Conservation (phyloP, 352 stramenopile species). For the Halophytophthora batemanensis region DNA sequence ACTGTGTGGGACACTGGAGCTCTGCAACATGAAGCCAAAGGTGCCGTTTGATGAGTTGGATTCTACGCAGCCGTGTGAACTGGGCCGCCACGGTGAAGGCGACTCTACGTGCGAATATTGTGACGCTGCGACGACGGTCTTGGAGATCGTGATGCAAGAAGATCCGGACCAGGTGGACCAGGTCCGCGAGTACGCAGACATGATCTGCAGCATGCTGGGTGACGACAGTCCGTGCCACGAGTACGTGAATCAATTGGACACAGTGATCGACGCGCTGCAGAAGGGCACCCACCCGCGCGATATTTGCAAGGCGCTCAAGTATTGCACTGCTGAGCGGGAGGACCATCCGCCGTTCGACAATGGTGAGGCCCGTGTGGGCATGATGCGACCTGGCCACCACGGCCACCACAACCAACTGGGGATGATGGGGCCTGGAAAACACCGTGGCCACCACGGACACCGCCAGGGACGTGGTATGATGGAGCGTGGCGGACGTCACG, state of each 20-base stretch:
- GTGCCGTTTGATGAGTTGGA: neutral
- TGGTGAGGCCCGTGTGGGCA: constrained; percentile 16
- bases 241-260: constrained; percentile 43
- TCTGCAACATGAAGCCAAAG: constrained; percentile 30
- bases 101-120: constrained; percentile 62
- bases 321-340: constrained; percentile 20
- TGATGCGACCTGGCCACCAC: constrained; percentile 22
- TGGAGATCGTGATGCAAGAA: constrained; percentile 47
- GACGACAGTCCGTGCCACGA: constrained; percentile 44
- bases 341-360: constrained; percentile 7
- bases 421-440: constrained; percentile 15
- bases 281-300: constrained; percentile 39
- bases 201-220: constrained; percentile 52
- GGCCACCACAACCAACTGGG: constrained; percentile 16
- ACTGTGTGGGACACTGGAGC: constrained; percentile 35
- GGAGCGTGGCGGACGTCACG: neutral
- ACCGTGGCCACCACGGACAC: constrained; percentile 1
- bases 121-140: constrained; percentile 43
- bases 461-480: constrained; percentile 4
- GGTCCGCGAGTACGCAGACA: constrained; percentile 46
- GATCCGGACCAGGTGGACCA: constrained; percentile 41
- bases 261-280: constrained; percentile 43
- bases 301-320: constrained; percentile 46
- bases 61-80: constrained; percentile 4
- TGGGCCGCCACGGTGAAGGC: constrained; percentile 4